Conservation (phyloP, 306 rosid genomes). For the Calophaca sinica region DNA sequence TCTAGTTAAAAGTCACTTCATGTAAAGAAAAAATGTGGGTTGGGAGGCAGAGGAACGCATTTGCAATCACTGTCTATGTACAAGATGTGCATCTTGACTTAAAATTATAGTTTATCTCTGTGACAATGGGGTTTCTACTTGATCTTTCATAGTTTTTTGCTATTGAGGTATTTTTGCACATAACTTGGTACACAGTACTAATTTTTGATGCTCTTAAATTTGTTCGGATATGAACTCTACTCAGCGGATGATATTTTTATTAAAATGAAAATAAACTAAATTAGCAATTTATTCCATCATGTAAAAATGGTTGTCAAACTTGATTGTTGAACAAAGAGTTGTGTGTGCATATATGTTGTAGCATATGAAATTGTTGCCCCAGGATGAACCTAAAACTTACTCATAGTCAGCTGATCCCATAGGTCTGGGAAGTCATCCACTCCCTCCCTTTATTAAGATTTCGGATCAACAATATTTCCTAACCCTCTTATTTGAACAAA, state of each 20-base stretch:
- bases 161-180: neutral
- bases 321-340: too few relatives aligned
- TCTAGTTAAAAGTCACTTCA: neutral
- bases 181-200: neutral
- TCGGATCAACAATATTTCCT: neutral
- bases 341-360: too few relatives aligned
- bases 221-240: neutral
- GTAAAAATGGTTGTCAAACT: neutral
- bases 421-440: neutral
- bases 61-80: neutral
- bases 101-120: neutral
- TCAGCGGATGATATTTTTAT: neutral
- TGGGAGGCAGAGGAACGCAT: neutral
- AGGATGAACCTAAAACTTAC: neutral
- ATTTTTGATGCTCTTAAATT: neutral
- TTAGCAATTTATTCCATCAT: neutral
- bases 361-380: neutral
- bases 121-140: neutral
- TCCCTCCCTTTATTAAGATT: neutral
- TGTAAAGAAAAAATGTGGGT: too few relatives aligned
- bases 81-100: conserved; percentile 4
- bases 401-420: neutral
- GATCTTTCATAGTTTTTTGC: neutral
- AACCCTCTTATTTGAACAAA: neutral
- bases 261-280: too few relatives aligned